These are phyloP conservation scores for Trichocomaceae sp. DNA, from an alignment of 2,329 filamentous ascomycete species.

Conservation along the genomic window DNA sequence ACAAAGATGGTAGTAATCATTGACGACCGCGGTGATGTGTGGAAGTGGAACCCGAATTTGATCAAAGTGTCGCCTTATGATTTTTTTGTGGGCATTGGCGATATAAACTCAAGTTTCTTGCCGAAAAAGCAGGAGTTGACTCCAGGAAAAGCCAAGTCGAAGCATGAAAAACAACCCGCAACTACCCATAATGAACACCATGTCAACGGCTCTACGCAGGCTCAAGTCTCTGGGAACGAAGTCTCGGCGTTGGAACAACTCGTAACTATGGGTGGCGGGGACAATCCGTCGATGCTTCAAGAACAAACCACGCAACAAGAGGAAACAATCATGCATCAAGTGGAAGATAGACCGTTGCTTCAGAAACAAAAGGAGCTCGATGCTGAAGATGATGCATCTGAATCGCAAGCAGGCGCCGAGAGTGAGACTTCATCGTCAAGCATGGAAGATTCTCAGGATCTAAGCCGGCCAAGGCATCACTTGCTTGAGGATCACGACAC, in stretches of 20 bases:
- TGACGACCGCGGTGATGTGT: conserved; percentile 92
- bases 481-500: conserved; percentile 81
- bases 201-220: conserved; percentile 29
- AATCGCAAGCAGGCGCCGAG: conserved; percentile 40
- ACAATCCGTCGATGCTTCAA: conserved; percentile 62
- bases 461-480: conserved; percentile 55
- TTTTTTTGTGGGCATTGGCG: conserved; percentile 95
- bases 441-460: conserved; percentile 36
- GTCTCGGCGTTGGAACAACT: conserved; percentile 64
- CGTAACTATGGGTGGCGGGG: conserved; percentile 65
- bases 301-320: conserved; percentile 80
- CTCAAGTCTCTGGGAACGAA: conserved; percentile 25
- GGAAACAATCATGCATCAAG: conserved; percentile 77
- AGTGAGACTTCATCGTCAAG: conserved; percentile 38
- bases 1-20: conserved; percentile 99
- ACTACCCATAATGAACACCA: conserved; percentile 19
- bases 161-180: conserved; percentile 19
- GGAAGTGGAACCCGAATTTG: conserved; percentile 86
- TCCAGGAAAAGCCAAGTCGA: conserved; percentile 28
- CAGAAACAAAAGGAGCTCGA: conserved; percentile 89
- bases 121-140: conserved; percentile 61
- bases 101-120: conserved; percentile 96
- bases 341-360: conserved; percentile 80
- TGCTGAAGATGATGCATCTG: conserved; percentile 65
- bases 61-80: conserved; percentile 95